Conservation (phyloP, 2,329 filamentous ascomycete species). For the Helicocarpus griseus region DNA sequence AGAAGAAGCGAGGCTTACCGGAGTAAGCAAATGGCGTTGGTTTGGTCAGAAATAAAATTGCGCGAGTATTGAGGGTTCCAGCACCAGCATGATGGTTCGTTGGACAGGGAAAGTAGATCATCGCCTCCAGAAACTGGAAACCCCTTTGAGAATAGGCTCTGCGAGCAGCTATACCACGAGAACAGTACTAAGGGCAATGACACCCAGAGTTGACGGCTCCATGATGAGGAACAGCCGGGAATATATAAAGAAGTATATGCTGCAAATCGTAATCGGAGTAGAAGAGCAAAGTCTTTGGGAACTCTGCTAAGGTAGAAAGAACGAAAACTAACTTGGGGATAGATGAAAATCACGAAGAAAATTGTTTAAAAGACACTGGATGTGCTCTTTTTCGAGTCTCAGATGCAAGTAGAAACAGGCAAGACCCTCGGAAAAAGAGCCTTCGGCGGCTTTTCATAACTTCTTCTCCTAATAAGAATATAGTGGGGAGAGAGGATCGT, state of each 20-base stretch:
- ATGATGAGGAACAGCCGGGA: background rate
- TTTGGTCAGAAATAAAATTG: conserved; percentile 50
- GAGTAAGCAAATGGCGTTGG: conserved; percentile 41
- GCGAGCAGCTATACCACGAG: background rate
- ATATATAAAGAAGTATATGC: background rate
- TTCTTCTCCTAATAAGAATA: too few relatives aligned
- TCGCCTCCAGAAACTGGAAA: too few relatives aligned
- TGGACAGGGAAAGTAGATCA: too few relatives aligned
- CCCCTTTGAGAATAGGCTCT: too few relatives aligned
- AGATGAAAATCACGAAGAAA: background rate
- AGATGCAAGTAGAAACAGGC: too few relatives aligned
- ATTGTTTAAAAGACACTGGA: too few relatives aligned
- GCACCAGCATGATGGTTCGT: background rate
- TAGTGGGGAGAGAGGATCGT: too few relatives aligned
- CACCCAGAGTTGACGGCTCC: background rate
- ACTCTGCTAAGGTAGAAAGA: background rate
- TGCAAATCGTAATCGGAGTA: background rate
- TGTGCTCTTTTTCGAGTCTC: background rate
- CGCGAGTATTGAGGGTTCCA: background rate
- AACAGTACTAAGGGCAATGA: background rate
- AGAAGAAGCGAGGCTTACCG: conserved; percentile 63
- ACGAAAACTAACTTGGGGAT: background rate
- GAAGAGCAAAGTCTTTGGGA: background rate
- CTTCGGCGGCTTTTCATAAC: too few relatives aligned
- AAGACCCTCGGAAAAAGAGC: too few relatives aligned